A percentile compares a stretch with the other conserved stretches of the same genome.
phyloP scores from a whole-genome alignment of 2,329 filamentous ascomycete species.

The Colletotrichum graminicola region DNA sequence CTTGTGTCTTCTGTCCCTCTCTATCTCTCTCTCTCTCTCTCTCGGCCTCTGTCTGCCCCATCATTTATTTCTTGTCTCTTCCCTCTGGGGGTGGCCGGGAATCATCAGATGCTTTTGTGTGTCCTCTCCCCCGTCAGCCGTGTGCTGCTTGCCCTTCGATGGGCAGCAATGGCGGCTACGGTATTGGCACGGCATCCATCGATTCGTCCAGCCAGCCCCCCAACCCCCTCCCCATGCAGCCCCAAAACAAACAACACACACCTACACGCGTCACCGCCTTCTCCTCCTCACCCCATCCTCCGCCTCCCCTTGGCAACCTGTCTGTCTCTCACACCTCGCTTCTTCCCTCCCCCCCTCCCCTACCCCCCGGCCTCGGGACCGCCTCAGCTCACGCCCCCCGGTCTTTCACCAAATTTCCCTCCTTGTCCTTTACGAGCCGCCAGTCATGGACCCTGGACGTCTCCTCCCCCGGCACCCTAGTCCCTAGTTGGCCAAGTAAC shows the following conservation, averaged over 20 bases:
- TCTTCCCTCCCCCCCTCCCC: conserved; percentile 36
- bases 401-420: conserved; percentile 40
- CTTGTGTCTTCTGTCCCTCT: conserved; percentile 11
- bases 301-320: conserved; percentile 23
- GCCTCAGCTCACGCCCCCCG: conserved; percentile 37
- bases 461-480: conserved; percentile 39
- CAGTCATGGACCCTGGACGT: conserved; percentile 39
- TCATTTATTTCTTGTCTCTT: background rate
- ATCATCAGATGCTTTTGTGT: background rate
- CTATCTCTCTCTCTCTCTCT: conserved; percentile 37
- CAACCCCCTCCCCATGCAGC: conserved; percentile 25
- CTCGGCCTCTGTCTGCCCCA: conserved; percentile 13
- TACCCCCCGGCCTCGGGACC: conserved; percentile 28
- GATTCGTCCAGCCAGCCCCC: conserved; percentile 12
- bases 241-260: conserved; percentile 35
- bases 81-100: background rate
- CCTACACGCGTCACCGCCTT: conserved; percentile 29
- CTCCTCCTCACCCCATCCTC: conserved; percentile 17
- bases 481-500: conserved; percentile 43
- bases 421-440: conserved; percentile 40
- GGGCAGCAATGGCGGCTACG: background rate
- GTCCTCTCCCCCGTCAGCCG: background rate
- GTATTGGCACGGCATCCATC: conserved; percentile 22
- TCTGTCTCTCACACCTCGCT: conserved; percentile 19
- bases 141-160: background rate